Percentiles rank a stretch among this genome's conserved stretches.
Evolutionary conservation across 2,329 filamentous ascomycete species (phyloP).

Genomic region (Sphaerulina musiva): DNA sequence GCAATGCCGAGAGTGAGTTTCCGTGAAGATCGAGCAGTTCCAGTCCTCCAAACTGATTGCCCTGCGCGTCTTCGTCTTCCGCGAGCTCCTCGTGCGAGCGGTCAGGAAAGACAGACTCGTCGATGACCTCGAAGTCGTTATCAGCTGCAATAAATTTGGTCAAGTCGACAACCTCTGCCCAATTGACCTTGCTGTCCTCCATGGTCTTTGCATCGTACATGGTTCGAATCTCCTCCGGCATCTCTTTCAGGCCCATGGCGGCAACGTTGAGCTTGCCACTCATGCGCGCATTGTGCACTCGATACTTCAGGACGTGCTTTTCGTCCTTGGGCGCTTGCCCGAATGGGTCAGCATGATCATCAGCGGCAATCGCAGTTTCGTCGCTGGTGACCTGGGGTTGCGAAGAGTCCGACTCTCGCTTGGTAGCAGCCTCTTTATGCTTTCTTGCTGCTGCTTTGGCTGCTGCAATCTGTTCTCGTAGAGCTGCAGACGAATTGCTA

Average conservation of each 20-base stretch:
- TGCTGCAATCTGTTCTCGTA: conserved; percentile 87
- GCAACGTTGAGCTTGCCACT: conserved; percentile 84
- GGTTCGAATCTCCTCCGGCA: conserved; percentile 74
- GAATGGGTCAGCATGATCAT: conserved; percentile 60
- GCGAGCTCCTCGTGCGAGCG: conserved; percentile 47
- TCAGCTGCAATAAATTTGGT: conserved; percentile 79
- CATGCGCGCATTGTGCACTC: conserved; percentile 64
- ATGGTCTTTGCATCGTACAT: conserved; percentile 81
- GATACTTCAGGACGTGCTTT: conserved; percentile 63
- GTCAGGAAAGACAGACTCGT: conserved; percentile 74
- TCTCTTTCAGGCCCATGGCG: conserved; percentile 68
- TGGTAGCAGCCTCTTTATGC: conserved; percentile 30
- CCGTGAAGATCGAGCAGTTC: conserved; percentile 81
- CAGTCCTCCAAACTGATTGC: conserved; percentile 72
- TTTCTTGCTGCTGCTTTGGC: conserved; percentile 66
- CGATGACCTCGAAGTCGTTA: conserved; percentile 73
- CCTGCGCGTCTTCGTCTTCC: conserved; percentile 59
- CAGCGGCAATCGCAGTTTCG: conserved; percentile 51
- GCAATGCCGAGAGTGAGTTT: conserved; percentile 66
- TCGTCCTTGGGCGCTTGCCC: conserved; percentile 57
- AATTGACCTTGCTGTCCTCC: conserved; percentile 59
- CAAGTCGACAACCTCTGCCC: conserved; percentile 89
- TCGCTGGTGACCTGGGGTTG: conserved; percentile 15
- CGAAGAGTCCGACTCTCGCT: conserved; percentile 22
- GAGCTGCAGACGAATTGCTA: conserved; percentile 60